Base-by-base conservation (phyloP, 345 rosid genomes). In the Eucalyptus shirleyi region DNA sequence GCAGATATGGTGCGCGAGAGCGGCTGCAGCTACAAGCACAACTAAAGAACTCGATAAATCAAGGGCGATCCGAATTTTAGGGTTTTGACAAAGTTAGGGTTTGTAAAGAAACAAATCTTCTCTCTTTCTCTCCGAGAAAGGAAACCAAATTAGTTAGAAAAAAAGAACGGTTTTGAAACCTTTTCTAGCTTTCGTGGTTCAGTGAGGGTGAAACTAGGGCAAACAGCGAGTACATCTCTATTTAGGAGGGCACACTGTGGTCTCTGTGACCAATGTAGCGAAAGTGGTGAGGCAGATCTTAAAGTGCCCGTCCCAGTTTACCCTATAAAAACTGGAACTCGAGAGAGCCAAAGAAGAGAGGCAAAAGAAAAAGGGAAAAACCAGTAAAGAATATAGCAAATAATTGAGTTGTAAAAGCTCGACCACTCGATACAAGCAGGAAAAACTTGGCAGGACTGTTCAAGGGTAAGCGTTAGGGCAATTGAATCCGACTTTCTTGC, bases 241-340 rank as follows among this genome's bases (percentile, higher is more conserved):
- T 77, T 21, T 37, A 77, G 26, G 83, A 77, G 83, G 83, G 45
- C 83, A 77, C 28, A 37, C 45, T 77, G 45, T 19, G 16, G 91
- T 95, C 93, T 53, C 99, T 95, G 87, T 92, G 97, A 94, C 93
- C 94, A 94, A 93, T 94, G 95, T 94, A 95, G 97, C 93, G 97
- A 59, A 49, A n/a, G 96, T 92, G 97, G 93, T 91, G 93, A 93
- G 92, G 96, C 93, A 94, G 95, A 89, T 89, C 97, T 90, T 90
- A 96, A 95, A 89, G 98, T 95, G 88, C 96, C 94, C 95, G 95
- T 94, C 72, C 87, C 89, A 32, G 47, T 37, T 77, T 77, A 19
- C 45, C 45, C 83, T 77, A 11, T 37, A 77, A 37, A 77, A 19
- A 77, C 47, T 77, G 83, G 47, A 37, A 21, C 83, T 21, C 12